Base-by-base conservation (phyloP, 495 filamentous ascomycete genomes). In the Trichoderma orchidacearum region DNA sequence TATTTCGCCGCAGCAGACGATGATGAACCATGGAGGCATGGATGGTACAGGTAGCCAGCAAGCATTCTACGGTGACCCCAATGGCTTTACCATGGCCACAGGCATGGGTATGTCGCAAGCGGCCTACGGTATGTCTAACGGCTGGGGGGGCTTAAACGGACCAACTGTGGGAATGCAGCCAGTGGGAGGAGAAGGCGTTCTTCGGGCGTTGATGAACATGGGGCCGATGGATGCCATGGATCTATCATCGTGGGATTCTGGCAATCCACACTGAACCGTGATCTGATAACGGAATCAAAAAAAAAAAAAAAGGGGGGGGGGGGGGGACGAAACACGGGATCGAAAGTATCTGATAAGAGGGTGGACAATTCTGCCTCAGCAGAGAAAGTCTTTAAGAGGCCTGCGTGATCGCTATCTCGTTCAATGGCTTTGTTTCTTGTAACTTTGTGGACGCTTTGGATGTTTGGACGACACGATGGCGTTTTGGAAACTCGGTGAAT, bases 171-270 rank as follows among this genome's bases (percentile, higher is more conserved):
- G 68, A 7, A 73, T 79, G 70, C 77, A 75, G 18, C 75, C 76
- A 28, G 70, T 73, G 1, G 68, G 69, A 3, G 53, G 53, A n/a
- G 72, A 79, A 25, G 73, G 75, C 0, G 67, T 80, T 17, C 66
- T 80, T 15, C 69, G 72, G 54, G 68, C 73, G n/a, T 66, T 80
- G 13, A 71, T 79, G 63, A 63, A 68, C 12, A 71, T 76, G 66
- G 62, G 59, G 30, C 61, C 67, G 7, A 72, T 77, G 64, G 75
- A 77, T 18, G 64, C 61, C 35, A 68, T 77, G 64, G 72, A 73
- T 30, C 58, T 68, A 56, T 57, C 58, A 17, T 51, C 45, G 34
- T 68, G 66, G 70, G 64, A 65, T 45, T 31, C 32, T 23, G 48
- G 48, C n/a, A 55, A 36, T 13, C 41, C 18, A 11, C 41, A 48